A percentile compares a stretch with the other conserved stretches of the same genome.
Conservation (phyloP, 1,284 basidiomycete genomes). For the Termitomyces sp. region DNA sequence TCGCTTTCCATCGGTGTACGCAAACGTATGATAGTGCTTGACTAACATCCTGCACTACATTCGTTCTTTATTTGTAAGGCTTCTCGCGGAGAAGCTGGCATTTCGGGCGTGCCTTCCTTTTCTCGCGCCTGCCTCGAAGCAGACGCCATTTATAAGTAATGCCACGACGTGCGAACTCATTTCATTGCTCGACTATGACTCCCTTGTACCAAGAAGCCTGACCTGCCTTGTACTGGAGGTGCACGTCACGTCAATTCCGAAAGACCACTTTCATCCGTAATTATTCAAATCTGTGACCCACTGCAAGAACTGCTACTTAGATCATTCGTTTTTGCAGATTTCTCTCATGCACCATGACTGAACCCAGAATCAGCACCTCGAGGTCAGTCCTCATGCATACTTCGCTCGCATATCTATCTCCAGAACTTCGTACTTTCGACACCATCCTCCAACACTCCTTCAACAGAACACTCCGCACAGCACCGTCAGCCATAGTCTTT, state of each 20-base stretch:
- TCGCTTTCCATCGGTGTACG: not conserved
- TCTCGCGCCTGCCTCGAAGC: slow-evolving; percentile 15
- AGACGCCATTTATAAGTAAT: slow-evolving; percentile 11
- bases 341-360: slow-evolving; percentile 15
- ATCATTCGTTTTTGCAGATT: slow-evolving; percentile 10
- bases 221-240: slow-evolving; percentile 26
- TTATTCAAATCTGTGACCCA: slow-evolving; percentile 18
- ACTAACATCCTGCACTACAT: not conserved
- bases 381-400: slow-evolving; percentile 44
- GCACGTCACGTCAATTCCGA: slow-evolving; percentile 34
- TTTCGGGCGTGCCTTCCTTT: slow-evolving; percentile 17
- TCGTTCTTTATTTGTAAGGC: not conserved
- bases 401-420: slow-evolving; percentile 42
- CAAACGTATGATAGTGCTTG: not conserved
- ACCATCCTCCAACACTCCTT: slow-evolving; percentile 27
- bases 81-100: slow-evolving; percentile 8
- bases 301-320: slow-evolving; percentile 20
- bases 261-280: slow-evolving; percentile 20
- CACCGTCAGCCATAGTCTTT: slow-evolving; percentile 25
- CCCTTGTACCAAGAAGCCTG: slow-evolving; percentile 16
- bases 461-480: slow-evolving; percentile 15
- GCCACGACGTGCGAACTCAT: slow-evolving; percentile 17
- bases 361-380: slow-evolving; percentile 25
- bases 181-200: slow-evolving; percentile 19
- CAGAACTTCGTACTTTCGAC: slow-evolving; percentile 39